A percentile compares a stretch with the other conserved stretches of the same genome.
phyloP scores from a whole-genome alignment of 345 rosid genomes.

The Bretschneidera sinensis region DNA sequence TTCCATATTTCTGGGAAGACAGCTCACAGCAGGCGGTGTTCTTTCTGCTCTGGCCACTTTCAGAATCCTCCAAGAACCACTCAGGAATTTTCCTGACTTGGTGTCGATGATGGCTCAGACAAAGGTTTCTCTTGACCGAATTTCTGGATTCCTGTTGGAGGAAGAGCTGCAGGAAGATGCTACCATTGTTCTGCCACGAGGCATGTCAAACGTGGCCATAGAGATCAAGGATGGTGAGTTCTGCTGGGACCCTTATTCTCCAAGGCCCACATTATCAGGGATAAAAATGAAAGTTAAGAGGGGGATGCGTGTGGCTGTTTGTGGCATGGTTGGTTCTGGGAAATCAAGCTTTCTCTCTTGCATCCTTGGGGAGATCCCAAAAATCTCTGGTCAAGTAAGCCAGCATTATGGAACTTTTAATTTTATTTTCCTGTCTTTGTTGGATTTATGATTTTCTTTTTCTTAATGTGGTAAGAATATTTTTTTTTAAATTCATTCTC shows the following conservation, averaged over 20 bases:
- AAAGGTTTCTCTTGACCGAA: slow-evolving; percentile 96
- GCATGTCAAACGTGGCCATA: slow-evolving; percentile 56
- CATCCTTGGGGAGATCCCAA: slow-evolving; percentile 97
- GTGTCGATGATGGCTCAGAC: slow-evolving; percentile 99
- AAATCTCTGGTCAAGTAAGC: slow-evolving; percentile 96
- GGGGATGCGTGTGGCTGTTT: slow-evolving; percentile 99
- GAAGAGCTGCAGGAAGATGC: slow-evolving; percentile 98
- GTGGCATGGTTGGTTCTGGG: slow-evolving; percentile 97
- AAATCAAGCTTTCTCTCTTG: slow-evolving; percentile 98
- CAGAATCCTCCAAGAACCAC: slow-evolving; percentile 99
- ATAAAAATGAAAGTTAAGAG: slow-evolving; percentile 75
- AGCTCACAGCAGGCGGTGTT: slow-evolving; percentile 96
- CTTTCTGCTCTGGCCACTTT: slow-evolving; percentile 99
- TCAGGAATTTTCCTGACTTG: slow-evolving; percentile 95
- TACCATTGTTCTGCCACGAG: slow-evolving; percentile 68
- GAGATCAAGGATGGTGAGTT: slow-evolving; percentile 82
- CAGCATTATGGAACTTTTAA: slow-evolving; percentile 18
- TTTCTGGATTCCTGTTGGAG: slow-evolving; percentile 93
- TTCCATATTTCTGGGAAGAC: slow-evolving; percentile 73
- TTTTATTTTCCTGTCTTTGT: slow-evolving; percentile 15
- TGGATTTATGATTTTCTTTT: slow-evolving; percentile 3
- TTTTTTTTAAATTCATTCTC: neutral
- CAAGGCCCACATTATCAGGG: slow-evolving; percentile 68
- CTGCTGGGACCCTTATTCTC: slow-evolving; percentile 75
- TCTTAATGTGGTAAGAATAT: slow-evolving; percentile 1